Percentiles rank a stretch among this genome's conserved stretches.
phyloP scores from a whole-genome alignment of 2,329 filamentous ascomycete genomes.

The Botrytis deweyae region DNA sequence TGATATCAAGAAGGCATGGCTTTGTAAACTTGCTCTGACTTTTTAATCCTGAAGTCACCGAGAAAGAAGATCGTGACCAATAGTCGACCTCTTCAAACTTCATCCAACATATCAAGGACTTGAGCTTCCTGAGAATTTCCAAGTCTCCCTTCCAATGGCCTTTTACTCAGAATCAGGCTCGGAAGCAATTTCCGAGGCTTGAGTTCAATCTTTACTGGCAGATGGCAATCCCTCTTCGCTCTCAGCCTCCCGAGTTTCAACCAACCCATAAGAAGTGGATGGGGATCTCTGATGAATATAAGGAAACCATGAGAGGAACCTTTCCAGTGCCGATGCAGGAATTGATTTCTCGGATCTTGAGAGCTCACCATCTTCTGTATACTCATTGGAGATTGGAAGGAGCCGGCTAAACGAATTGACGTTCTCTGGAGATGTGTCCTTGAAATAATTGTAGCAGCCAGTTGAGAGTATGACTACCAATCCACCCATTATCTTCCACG shows the following conservation, averaged over 20 bases:
- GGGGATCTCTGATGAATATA: not conserved
- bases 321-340: not conserved
- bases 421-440: conserved; percentile 11
- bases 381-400: not conserved
- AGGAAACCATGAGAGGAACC: not conserved
- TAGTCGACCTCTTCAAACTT: not conserved
- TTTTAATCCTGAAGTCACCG: not conserved
- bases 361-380: not conserved
- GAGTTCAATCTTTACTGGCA: not conserved
- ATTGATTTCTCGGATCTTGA: not conserved
- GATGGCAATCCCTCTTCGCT: not conserved
- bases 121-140: not conserved
- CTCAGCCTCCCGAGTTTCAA: not conserved
- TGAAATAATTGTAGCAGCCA: conserved; percentile 32
- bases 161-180: not conserved
- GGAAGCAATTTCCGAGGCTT: not conserved
- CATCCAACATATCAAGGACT: not conserved
- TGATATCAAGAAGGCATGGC: not conserved
- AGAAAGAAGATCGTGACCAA: too few relatives aligned
- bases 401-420: not conserved
- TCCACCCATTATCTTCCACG: conserved; percentile 28
- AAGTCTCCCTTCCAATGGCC: rapidly evolving
- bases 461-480: conserved; percentile 27
- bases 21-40: not conserved
- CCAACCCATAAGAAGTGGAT: not conserved